These are phyloP conservation scores for Colletotrichum sp. DNA, from an alignment of 2,329 filamentous ascomycete species.

Conservation along the genomic window DNA sequence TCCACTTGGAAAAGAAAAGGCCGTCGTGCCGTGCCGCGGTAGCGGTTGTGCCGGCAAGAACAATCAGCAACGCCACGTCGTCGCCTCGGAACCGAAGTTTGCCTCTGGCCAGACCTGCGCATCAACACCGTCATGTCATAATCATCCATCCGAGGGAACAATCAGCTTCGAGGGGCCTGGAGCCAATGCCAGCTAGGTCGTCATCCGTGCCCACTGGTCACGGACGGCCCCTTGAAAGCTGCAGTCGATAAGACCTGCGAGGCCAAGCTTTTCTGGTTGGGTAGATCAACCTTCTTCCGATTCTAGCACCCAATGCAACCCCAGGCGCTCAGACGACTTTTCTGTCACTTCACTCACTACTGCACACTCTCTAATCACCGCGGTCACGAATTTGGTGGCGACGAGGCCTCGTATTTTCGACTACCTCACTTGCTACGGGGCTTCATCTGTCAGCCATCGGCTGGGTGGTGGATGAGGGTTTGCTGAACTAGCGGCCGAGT, in stretches of 20 bases:
- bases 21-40: neutral
- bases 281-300: neutral
- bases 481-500: neutral
- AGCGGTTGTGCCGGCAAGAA: neutral
- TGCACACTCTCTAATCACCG: neutral
- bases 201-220: neutral
- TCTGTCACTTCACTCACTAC: neutral
- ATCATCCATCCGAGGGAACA: neutral
- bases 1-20: neutral
- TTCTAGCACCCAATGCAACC: neutral
- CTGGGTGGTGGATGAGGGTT: neutral
- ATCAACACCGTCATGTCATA: neutral
- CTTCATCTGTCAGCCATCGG: neutral
- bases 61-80: neutral
- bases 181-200: neutral
- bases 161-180: neutral
- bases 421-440: neutral
- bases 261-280: conserved; percentile 9
- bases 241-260: neutral
- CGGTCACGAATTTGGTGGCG: neutral
- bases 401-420: neutral
- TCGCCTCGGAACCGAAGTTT: neutral
- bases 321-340: neutral
- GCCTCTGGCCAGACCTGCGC: neutral
- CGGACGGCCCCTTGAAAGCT: neutral